These are phyloP conservation scores for Epichloe gansuensis DNA, from an alignment of 2,329 filamentous ascomycete species.

Conservation along the genomic window DNA sequence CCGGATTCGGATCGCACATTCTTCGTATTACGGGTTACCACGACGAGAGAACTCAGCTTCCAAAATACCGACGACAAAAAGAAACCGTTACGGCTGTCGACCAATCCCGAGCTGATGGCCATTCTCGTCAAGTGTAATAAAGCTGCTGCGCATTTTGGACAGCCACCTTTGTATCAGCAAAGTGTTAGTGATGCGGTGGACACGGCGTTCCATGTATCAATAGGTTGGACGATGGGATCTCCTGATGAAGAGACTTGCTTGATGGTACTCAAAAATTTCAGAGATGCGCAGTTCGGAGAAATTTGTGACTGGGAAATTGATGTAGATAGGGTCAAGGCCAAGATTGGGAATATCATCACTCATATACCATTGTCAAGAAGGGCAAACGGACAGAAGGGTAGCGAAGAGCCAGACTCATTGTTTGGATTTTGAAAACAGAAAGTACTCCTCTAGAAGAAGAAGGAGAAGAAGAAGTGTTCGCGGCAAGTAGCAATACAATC, in stretches of 20 bases:
- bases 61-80: slow-evolving; percentile 12
- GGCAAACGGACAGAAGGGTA: not conserved
- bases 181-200: slow-evolving; percentile 13
- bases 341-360: slow-evolving; percentile 60
- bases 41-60: slow-evolving; percentile 7
- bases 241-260: slow-evolving; percentile 30
- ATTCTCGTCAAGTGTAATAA: slow-evolving; percentile 59
- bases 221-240: slow-evolving; percentile 65
- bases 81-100: not conserved
- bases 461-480: too few relatives aligned
- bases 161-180: slow-evolving; percentile 57
- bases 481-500: not conserved
- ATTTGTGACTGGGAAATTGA: slow-evolving; percentile 34
- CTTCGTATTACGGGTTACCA: slow-evolving; percentile 57
- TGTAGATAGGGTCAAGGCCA: slow-evolving; percentile 55
- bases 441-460: too few relatives aligned
- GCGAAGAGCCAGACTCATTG: slow-evolving; percentile 4
- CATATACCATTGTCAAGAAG: slow-evolving; percentile 27
- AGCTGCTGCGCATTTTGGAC: slow-evolving; percentile 44
- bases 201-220: slow-evolving; percentile 68
- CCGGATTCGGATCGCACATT: slow-evolving; percentile 64
- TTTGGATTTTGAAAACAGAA: slow-evolving; percentile 5
- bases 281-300: slow-evolving; percentile 12
- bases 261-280: slow-evolving; percentile 15
- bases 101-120: slow-evolving; percentile 42